These are phyloP conservation scores for Sherardia arvensis DNA, from an alignment of 257 asterid genomes.

Conservation along the genomic window DNA sequence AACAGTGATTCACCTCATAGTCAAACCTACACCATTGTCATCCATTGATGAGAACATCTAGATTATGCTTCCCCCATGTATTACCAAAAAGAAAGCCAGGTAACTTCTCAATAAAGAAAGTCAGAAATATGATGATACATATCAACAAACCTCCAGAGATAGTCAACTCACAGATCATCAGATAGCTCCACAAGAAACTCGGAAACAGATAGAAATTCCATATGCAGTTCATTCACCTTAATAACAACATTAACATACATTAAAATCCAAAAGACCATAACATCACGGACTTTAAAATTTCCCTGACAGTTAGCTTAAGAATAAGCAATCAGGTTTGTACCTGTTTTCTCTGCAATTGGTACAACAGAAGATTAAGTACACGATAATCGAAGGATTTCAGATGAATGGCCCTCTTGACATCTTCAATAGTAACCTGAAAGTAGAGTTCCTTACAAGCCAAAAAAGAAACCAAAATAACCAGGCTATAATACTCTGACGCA, in stretches of 20 bases:
- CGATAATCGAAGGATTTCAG: constrained; percentile 91
- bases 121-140: neutral
- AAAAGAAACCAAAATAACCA: constrained; percentile 9
- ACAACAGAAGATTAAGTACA: constrained; percentile 74
- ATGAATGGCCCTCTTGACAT: constrained; percentile 64
- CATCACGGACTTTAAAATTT: neutral
- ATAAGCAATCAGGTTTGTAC: constrained; percentile 23
- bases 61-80: constrained; percentile 30
- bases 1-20: constrained; percentile 61
- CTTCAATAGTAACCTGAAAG: constrained; percentile 59
- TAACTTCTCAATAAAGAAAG: constrained; percentile 5
- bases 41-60: constrained; percentile 23
- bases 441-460: constrained; percentile 15
- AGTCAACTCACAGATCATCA: constrained; percentile 76
- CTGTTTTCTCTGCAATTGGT: constrained; percentile 66
- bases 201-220: constrained; percentile 80
- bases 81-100: constrained; percentile 11
- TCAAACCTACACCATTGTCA: constrained; percentile 57
- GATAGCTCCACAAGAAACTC: constrained; percentile 91
- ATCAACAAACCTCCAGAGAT: constrained; percentile 8
- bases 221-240: constrained; percentile 84
- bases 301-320: neutral
- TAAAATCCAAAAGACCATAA: neutral
- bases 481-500: neutral
- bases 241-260: constrained; percentile 32